A percentile compares a stretch with the other conserved stretches of the same genome.
These are phyloP conservation scores for Aegle marmelos DNA, from an alignment of 345 rosid species.

Conservation along the genomic window DNA sequence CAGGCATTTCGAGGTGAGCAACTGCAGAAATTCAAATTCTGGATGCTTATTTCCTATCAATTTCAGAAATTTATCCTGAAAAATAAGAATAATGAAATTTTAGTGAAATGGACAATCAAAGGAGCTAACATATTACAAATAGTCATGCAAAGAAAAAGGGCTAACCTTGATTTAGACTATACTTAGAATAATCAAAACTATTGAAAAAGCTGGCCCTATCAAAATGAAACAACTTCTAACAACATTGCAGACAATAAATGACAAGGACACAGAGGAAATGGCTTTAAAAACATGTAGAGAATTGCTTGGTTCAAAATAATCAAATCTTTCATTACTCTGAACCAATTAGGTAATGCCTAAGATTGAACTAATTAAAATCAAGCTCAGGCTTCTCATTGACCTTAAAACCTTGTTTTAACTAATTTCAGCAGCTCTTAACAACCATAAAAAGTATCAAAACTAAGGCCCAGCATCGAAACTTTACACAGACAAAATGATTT, in stretches of 20 bases:
- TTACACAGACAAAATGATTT: background rate
- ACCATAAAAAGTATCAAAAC: background rate
- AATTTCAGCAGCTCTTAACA: background rate
- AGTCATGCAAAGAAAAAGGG: background rate
- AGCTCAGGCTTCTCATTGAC: background rate
- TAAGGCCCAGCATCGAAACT: background rate
- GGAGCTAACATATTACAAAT: background rate
- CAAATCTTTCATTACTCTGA: background rate
- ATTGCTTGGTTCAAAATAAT: background rate
- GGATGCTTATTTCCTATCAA: conserved; percentile 67
- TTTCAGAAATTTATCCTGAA: conserved; percentile 73
- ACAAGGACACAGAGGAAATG: background rate
- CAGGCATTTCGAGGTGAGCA: conserved; percentile 70
- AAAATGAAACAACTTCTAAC: background rate
- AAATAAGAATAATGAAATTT: conserved; percentile 11
- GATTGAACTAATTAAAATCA: background rate
- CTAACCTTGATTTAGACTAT: background rate
- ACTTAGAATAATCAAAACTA: background rate
- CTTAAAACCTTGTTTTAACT: background rate
- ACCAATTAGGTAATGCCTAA: background rate
- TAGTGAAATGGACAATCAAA: background rate
- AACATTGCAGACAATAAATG: background rate
- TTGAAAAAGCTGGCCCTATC: background rate
- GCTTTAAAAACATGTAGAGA: background rate
- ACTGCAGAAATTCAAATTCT: conserved; percentile 55